Evolutionary conservation across 164 flowering plant species (phyloP).

Genomic region (grape (Vitis vinifera)): ASM3070453v1 NC_081818.1:2814501-2815000

Average conservation of each 20-base stretch:
- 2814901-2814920: conserved; percentile 85
- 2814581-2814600: conserved; percentile 37
- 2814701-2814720: conserved; percentile 41
- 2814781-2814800: conserved; percentile 7
- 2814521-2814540: conserved; percentile 26
- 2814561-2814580: conserved; percentile 54
- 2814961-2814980: conserved; percentile 27
- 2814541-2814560: conserved; percentile 33
- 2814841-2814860: conserved; percentile 41
- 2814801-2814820: conserved; percentile 37
- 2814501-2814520: conserved; percentile 23
- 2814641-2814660: conserved; percentile 70
- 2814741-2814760: conserved; percentile 26
- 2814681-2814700: conserved; percentile 53
- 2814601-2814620: conserved; percentile 33
- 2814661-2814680: conserved; percentile 55
- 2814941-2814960: conserved; percentile 55
- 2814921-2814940: conserved; percentile 95
- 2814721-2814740: conserved; percentile 20
- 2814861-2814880: conserved; percentile 27
- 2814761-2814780: conserved; percentile 14
- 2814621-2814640: conserved; percentile 44
- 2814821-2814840: conserved; percentile 49
- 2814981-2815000: conserved; percentile 30
- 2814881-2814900: conserved; percentile 49